phyloP scores from a whole-genome alignment of 2,329 filamentous ascomycete species.

The Monosporascus sp. region DNA sequence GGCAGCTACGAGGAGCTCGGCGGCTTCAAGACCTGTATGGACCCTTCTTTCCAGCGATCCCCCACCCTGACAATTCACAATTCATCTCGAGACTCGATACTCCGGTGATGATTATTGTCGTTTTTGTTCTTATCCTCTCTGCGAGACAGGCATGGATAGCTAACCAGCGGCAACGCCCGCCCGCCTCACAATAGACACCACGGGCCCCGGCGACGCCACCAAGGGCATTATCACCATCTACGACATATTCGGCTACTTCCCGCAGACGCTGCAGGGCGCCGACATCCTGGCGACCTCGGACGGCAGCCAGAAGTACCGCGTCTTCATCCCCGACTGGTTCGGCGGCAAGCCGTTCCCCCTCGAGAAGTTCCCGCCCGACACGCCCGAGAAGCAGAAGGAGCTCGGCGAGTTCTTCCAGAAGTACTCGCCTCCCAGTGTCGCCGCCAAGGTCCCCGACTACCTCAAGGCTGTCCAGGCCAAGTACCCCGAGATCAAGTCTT shows the following conservation, averaged over 20 bases:
- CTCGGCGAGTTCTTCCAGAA: constrained; percentile 55
- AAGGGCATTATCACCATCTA: constrained; percentile 60
- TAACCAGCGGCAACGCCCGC: background rate
- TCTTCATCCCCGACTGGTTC: constrained; percentile 93
- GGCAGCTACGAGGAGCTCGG: constrained; percentile 53
- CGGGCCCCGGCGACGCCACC: constrained; percentile 39
- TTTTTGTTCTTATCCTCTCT: background rate
- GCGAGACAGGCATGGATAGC: background rate
- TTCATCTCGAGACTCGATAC: background rate
- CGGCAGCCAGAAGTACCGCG: constrained; percentile 64
- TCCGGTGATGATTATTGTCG: background rate
- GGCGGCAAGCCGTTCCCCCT: constrained; percentile 62
- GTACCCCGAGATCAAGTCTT: constrained; percentile 51
- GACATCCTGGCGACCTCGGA: constrained; percentile 58
- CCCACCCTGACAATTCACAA: background rate
- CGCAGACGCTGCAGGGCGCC: constrained; percentile 65
- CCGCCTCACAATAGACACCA: constrained; percentile 35
- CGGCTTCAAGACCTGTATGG: constrained; percentile 48
- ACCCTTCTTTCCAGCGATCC: background rate
- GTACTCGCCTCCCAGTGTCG: constrained; percentile 42
- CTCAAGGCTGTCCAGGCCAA: constrained; percentile 47
- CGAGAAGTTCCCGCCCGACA: constrained; percentile 59
- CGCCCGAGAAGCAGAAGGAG: constrained; percentile 56
- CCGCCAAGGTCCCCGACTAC: constrained; percentile 48
- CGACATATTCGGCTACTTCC: constrained; percentile 70